Base-by-base conservation (phyloP, 2,329 filamentous ascomycete species). In the Aschersonia sp. region DNA sequence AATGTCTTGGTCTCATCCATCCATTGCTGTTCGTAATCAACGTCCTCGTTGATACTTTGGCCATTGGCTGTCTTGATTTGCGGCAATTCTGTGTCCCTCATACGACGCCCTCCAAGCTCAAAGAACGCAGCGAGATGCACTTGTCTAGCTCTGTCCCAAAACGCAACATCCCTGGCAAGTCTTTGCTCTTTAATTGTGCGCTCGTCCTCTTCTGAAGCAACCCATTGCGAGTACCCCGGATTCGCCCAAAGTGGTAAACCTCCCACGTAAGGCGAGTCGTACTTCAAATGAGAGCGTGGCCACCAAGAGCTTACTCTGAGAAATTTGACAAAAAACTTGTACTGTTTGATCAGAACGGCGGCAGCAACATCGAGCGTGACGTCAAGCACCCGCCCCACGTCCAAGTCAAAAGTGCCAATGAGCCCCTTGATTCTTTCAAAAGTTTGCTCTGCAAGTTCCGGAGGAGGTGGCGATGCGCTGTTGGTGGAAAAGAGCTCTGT, bases 341-440 rank as follows among this genome's bases (percentile, higher is more conserved):
- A 88, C 54, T 95, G 87, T 59, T 94, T 94, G 57, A 98, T 86
- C 46, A 98, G 76, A 1, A 94, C 83, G 10, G 89, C 87, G 1
- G 92, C 92, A 59, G 94, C 95, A 32, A 97, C 88, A 60, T 98
- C 92, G 14, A 98, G 74, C 0, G 88, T 94, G 29, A 97, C 87
- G 62, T 98, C 92, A 9, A 98, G 74, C 5, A 94, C 90, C 58
- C 94, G 79, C 45, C 92, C 94, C 39, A 95, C 92, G 61, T 98
- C 92, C 52, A 98, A 74, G 63, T 98, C 90, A 59, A 98, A 98
- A 6, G 92, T 92, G 48, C 92, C 92, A 54, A 98, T 94, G 56
- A 98, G 76, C 12, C 86, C 90, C 65, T 95, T 95, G 52, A 98
- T 83, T 53, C 83, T 81, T 60, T 95, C 86, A 57, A 95, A 95